A percentile compares a stretch with the other conserved stretches of the same genome.
phyloP scores from a whole-genome alignment of 2,329 filamentous ascomycete genomes.

The Sordariomycetes sp. region DNA sequence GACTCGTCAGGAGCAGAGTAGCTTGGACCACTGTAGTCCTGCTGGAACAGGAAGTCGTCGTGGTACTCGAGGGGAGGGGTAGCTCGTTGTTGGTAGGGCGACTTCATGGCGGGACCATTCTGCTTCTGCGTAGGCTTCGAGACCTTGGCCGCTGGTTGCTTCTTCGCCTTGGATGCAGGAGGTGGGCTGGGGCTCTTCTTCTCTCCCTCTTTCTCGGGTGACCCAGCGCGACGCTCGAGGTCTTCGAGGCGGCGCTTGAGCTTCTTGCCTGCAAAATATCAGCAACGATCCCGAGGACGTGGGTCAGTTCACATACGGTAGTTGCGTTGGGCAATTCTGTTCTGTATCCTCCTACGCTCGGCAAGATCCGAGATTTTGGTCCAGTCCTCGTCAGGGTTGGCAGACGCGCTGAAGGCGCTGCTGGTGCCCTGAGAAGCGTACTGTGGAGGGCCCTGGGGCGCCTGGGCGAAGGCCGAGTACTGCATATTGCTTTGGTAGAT shows the following conservation, averaged over 20 bases:
- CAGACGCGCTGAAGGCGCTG: slow-evolving; percentile 89
- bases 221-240: slow-evolving; percentile 67
- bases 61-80: slow-evolving; percentile 51
- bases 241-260: slow-evolving; percentile 84
- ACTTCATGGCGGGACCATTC: too few species aligned
- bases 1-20: slow-evolving; percentile 57
- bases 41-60: slow-evolving; percentile 61
- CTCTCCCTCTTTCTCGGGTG: slow-evolving; percentile 34
- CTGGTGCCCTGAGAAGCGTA: slow-evolving; percentile 70
- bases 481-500: too few species aligned
- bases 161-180: slow-evolving; percentile 21
- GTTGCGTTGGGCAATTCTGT: slow-evolving; percentile 94
- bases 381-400: slow-evolving; percentile 96
- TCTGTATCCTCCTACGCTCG: slow-evolving; percentile 89
- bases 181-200: slow-evolving; percentile 20
- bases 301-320: slow-evolving; percentile 59
- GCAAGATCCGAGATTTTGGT: slow-evolving; percentile 97
- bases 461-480: slow-evolving; percentile 19
- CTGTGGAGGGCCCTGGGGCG: slow-evolving; percentile 37
- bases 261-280: slow-evolving; percentile 63
- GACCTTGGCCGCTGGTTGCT: slow-evolving; percentile 35
- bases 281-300: background rate
- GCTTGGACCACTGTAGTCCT: slow-evolving; percentile 60
- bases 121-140: too few species aligned
- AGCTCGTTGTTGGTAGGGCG: too few species aligned